Evolutionary conservation across 1,139 yeast genomes (phyloP).

Genomic region (Suhomyces atakaporum): DNA sequence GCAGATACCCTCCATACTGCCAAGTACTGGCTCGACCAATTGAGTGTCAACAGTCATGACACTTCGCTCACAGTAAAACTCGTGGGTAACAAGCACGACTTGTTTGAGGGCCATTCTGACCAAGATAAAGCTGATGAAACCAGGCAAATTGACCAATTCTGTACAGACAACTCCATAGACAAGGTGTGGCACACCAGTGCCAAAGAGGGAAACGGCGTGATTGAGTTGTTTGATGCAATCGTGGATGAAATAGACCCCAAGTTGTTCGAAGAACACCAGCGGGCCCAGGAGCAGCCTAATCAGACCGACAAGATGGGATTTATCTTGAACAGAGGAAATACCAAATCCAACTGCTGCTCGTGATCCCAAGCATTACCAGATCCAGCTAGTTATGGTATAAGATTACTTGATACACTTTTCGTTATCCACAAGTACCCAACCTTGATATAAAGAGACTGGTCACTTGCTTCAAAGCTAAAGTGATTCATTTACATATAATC

Average conservation of each 20-base stretch:
- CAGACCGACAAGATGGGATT: slow-evolving; percentile 1
- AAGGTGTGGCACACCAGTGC: slow-evolving; percentile 46
- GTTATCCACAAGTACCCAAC: no score
- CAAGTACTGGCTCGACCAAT: slow-evolving; percentile 48
- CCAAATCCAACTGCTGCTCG: slow-evolving; percentile 3
- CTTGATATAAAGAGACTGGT: no score
- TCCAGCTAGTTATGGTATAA: no score
- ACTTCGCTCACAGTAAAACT: slow-evolving; percentile 18
- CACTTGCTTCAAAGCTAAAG: no score
- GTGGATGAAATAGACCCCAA: slow-evolving; percentile 45
- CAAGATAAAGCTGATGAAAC: background rate
- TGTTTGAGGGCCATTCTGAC: slow-evolving; percentile 4
- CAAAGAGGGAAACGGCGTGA: slow-evolving; percentile 46
- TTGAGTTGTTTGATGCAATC: slow-evolving; percentile 43
- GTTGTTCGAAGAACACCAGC: slow-evolving; percentile 12
- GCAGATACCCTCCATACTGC: slow-evolving; percentile 40
- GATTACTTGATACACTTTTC: no score
- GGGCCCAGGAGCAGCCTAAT: slow-evolving; percentile 1
- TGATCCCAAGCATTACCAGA: no score
- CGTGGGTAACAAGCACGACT: slow-evolving; percentile 20
- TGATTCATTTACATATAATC: no score
- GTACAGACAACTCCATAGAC: slow-evolving; percentile 5
- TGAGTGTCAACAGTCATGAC: slow-evolving; percentile 29
- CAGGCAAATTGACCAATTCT: slow-evolving; percentile 12
- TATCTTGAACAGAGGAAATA: slow-evolving; percentile 3